Evolutionary conservation across 768 basidiomycete genomes (phyloP).

Genomic region (Kwoniella botswanensis): DNA sequence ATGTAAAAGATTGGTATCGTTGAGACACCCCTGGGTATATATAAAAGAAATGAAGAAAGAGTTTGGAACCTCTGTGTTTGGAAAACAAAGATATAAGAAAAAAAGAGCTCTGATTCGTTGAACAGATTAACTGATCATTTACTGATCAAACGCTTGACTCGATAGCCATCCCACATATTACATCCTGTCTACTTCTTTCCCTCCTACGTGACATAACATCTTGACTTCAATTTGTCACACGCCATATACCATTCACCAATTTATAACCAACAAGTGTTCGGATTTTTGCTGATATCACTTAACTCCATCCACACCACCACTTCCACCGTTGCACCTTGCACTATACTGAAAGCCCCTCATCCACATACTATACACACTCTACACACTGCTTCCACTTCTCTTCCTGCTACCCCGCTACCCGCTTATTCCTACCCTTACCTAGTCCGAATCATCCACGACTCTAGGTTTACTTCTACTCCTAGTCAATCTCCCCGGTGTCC

Average conservation of each 20-base stretch:
- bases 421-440: constrained; percentile 13
- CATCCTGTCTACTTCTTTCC: too few species aligned
- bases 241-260: not conserved
- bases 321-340: too few species aligned
- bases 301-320: not conserved
- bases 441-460: constrained; percentile 48
- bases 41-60: not conserved
- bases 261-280: not conserved
- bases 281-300: not conserved
- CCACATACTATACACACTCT: not conserved
- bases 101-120: too few species aligned
- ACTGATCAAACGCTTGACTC: too few species aligned
- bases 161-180: too few species aligned
- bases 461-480: constrained; percentile 53
- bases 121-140: too few species aligned
- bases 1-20: constrained; percentile 22
- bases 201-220: too few species aligned
- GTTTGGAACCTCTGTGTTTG: too few species aligned
- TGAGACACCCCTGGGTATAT: constrained; percentile 14
- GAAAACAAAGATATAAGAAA: too few species aligned
- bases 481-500: constrained; percentile 44
- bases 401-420: not conserved
- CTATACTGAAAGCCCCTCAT: not conserved
- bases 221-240: not conserved
- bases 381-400: not conserved